Evolutionary conservation across 805 yeast species (phyloP), one percentile per base, ranked within the genome.

Genomic region (Starmerella riodocensis): DNA sequence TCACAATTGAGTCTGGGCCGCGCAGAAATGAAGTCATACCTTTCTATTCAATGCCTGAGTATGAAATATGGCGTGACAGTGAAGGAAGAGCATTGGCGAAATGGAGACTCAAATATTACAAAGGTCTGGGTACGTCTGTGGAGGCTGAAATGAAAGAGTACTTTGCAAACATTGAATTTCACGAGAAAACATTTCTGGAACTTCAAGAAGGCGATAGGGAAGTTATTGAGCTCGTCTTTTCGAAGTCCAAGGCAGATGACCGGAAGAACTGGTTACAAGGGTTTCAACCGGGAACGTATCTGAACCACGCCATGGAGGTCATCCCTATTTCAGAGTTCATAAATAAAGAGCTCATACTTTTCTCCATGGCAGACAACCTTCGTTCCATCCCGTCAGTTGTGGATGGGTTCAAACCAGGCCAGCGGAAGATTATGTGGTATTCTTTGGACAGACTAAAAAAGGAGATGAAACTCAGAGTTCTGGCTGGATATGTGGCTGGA

Each of bases 391-490:
- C 98, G 1, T 81, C 85, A 6, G 81, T 84, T 1, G 63, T 88
- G 53, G 98, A 91, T 63, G 98, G 98, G 0, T 74, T 91, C 49
- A 91, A 91, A 59, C 98, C 98, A 1, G 94, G 94, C 43, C 98
- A 91, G 63, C 74, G 98, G 54, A 91, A 91, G 57, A 93, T 91
- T 33, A 63, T 91, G 50, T 91, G 65, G 58, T 94, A 91, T 40
- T 79, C 86, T 52, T 81, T 85, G 60, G 81, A 81, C 60, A 85
- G 83, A 49, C 64, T 84, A 51, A 71, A 63, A 29, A 64, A 66
- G 29, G 95, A 88, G 60, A 74, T 83, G 51, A 88, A 86, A 56
- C 96, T 91, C 20, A 81, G 91, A 12, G 93, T 81, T 59, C 69
- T 91, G 49, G 88, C 81, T 16, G 95, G 95, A 54, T 81, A 81